Base-by-base conservation (phyloP, 495 filamentous ascomycete genomes). In the Hypoxylon lienhwacheense region DNA sequence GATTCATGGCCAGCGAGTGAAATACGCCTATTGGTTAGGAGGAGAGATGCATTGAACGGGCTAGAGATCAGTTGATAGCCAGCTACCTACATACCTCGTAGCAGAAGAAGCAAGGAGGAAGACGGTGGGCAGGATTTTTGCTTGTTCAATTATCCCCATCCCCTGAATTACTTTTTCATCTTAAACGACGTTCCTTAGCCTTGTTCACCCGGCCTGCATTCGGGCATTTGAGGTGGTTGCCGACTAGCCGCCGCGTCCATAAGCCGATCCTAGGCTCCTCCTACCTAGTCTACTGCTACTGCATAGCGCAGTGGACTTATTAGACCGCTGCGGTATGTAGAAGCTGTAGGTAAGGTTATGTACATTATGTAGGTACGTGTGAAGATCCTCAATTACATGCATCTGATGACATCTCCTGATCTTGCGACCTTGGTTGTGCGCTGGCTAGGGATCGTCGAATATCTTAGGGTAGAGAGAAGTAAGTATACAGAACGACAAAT, bases 391-490 rank as follows among this genome's bases (percentile, higher is more conserved):
- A 17, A 31, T 49, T 44, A n/a, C n/a, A n/a, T n/a, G n/a, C 47
- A 37, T 52, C 52, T 61, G 16, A 55, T 61, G 58, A 61, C 52
- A 37, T 61, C 47, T 56, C 46, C 58, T 61, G 58, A 61, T 61
- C 47, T 55, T 36, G 47, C 24, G 43, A 36, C 29, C 52, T 47
- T 55, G 46, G 41, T 39, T 50, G 24, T 35, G 51, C 36, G 16
- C 46, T 26, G 52, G 51, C 46, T 26, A 55, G 51, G 57, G 51
- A 43, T 52, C 35, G 41, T 52, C 31, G 26, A 55, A 35, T 41
- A n/a, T n/a, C n/a, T n/a, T n/a, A n/a, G n/a, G n/a, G n/a, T n/a
- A n/a, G n/a, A n/a, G n/a, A n/a, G n/a, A n/a, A n/a, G n/a, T n/a
- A n/a, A n/a, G n/a, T n/a, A n/a, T n/a, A n/a, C n/a, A n/a, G n/a